phyloP scores from a whole-genome alignment of 345 rosid genomes.

The Lepidium africanum region DNA sequence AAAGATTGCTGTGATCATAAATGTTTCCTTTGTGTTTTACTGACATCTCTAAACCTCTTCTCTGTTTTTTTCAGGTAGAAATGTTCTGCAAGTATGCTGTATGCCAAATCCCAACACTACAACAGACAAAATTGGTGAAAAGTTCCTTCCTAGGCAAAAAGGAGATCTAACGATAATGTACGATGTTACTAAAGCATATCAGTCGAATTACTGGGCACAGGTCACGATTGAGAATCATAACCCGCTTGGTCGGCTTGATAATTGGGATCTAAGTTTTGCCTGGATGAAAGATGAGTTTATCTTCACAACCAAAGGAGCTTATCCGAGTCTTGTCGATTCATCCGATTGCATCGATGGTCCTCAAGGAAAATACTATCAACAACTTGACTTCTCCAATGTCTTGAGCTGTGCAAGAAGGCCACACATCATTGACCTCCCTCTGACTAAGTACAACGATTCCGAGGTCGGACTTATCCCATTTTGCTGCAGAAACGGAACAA shows the following conservation, averaged over 20 bases:
- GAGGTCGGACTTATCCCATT: conserved; percentile 52
- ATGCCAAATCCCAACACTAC: conserved; percentile 29
- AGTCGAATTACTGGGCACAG: conserved; percentile 54
- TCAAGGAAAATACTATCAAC: conserved; percentile 50
- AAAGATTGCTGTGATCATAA: background rate
- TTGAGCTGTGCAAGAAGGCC: conserved; percentile 84
- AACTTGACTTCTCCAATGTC: conserved; percentile 58
- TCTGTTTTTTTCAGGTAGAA: conserved; percentile 36
- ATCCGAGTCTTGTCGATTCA: conserved; percentile 65
- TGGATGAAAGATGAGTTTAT: conserved; percentile 89
- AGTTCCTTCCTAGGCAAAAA: conserved; percentile 50
- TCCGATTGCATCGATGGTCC: conserved; percentile 60
- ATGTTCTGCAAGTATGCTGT: conserved; percentile 64
- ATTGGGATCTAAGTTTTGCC: conserved; percentile 78
- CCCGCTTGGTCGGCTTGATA: conserved; percentile 74
- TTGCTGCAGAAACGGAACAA: conserved; percentile 88
- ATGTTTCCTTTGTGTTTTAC: background rate
- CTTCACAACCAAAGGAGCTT: conserved; percentile 71
- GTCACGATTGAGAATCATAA: conserved; percentile 70
- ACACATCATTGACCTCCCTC: conserved; percentile 78
- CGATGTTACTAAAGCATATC: conserved; percentile 60
- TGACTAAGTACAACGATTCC: conserved; percentile 75
- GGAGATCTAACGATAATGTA: conserved; percentile 91
- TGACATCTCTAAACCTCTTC: background rate
- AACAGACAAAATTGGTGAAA: conserved; percentile 33